Base-by-base conservation (phyloP, 345 rosid genomes). In the Euphorbia pulcherrima region DNA sequence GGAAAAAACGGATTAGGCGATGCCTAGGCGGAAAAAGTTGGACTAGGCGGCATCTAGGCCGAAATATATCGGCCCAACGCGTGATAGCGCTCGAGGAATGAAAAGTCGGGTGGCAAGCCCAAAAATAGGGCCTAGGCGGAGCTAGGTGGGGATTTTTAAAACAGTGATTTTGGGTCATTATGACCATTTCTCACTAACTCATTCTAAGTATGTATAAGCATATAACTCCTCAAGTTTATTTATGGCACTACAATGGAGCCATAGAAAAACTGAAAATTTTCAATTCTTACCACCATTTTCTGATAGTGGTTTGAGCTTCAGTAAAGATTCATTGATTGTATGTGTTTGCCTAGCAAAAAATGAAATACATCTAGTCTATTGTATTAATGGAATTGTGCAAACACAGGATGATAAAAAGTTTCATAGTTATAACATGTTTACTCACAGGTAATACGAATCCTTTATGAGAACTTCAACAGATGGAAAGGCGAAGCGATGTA, bases 371-470 rank as follows among this genome's bases (percentile, higher is more conserved):
- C 21, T 4, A 71, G 20, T 33, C 29, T 53, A 44, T n/a, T 37
- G 14, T 6, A 37, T 57, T 12, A 7, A 26, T 48, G 18, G 30
- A 58, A 70, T 47, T 6, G 26, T 26, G 44, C 30, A 46, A 56
- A 41, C 27, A 44, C 1, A 20, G 41, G 62, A 33, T 12, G 11
- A 65, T 27, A 63, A 21, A 46, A 28, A 46, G 8, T 23, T 17
- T 57, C 26, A 48, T 24, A 18, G 27, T 65, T 64, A 17, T 52
- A 55, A 50, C 63, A 60, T 37, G 37, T 11, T 44, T 44, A 69
- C 67, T 48, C 69, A 65, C 39, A 35, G n/a, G 48, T 51, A 29
- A 72, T 69, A 59, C 2, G 60, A 33, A 65, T 66, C 60, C 75
- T 16, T 18, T 29, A 47, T 21, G 10, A 44, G 65, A 33, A 35